phyloP scores from a whole-genome alignment of 257 asterid species.

The Fraxinus pennsylvanica region DNA sequence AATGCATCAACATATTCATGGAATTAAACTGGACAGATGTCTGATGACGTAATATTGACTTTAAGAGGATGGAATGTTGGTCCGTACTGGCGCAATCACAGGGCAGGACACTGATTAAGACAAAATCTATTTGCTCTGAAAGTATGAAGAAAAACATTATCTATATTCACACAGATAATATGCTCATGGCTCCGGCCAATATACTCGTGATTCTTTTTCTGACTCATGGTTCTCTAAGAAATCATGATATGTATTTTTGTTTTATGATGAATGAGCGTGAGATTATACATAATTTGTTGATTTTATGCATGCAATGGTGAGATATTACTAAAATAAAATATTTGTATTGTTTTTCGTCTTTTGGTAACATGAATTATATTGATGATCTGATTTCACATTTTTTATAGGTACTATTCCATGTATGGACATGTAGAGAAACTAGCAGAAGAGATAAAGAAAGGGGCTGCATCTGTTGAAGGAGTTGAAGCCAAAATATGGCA shows the following conservation, averaged over 20 bases:
- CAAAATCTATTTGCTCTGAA: not conserved
- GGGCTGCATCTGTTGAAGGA: slow-evolving; percentile 73
- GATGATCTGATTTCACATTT: slow-evolving; percentile 1
- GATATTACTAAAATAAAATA: not conserved
- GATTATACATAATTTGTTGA: not conserved
- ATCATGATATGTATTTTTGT: not conserved
- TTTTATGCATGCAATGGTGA: not conserved
- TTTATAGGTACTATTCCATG: slow-evolving; percentile 66
- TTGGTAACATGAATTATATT: not conserved
- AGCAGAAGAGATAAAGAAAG: slow-evolving; percentile 73
- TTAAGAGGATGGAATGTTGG: not conserved
- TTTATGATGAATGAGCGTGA: not conserved
- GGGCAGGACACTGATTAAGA: not conserved
- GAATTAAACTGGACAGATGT: not conserved
- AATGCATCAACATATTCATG: not conserved
- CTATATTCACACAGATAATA: not conserved
- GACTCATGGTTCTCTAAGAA: not conserved
- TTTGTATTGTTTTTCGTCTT: not conserved
- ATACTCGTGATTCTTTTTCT: not conserved
- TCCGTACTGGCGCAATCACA: not conserved
- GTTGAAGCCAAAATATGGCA: slow-evolving; percentile 84
- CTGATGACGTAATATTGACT: not conserved
- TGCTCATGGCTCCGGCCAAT: not conserved
- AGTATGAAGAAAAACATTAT: not conserved
- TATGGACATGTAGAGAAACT: slow-evolving; percentile 85